Evolutionary conservation across 192 early-diverging fungal genomes (phyloP), one percentile per base, ranked within the genome.

Genomic region (Backusella australiensis): DNA sequence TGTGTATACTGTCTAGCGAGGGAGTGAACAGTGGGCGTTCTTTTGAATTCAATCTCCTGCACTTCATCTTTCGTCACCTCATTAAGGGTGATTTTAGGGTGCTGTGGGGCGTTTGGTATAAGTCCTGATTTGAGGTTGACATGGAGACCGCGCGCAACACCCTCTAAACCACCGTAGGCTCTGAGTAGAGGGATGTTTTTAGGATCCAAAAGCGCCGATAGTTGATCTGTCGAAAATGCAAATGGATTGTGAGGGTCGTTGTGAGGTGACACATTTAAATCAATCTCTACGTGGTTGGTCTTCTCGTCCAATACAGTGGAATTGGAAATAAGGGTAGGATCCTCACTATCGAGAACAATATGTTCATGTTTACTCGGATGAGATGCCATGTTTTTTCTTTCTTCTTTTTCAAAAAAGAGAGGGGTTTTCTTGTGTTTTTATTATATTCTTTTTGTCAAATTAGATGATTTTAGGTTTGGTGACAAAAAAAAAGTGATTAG

Each of bases 121-220:
- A 91, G 81, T 49, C 90, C 90, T 46, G 68, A 63, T 34, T 78
- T 71, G 0, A 78, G 52, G 39, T 90, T 73, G 2, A 86, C 79
- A 42, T 85, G 80, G 15, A 91, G 67, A 32, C 85, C 89, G 8
- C 66, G 69, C 15, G 81, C 34, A 9, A 91, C 49, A 3, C 90
- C 89, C 15, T 84, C 76, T 8, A 81, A 9, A 9, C 90, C 89
- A 12, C 86, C 88, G 74, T 79, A 81, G 6, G 17, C 39, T 32
- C 39, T 42, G 1, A 90, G 77, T 52, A 73, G 23, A 52, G 74
- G 80, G 21, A 85, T 38, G 42, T 85, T 79, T 74, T 91, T 91
- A 32, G 86, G 85, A 75, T 91, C 90, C n/a, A 89, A 73, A n/a
- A 90, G 70, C 17, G 73, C 67, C 63, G 79, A 78, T 32, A 91